Conservation (phyloP, 2,329 filamentous ascomycete species). For the Trichothecium sympodiale region DNA sequence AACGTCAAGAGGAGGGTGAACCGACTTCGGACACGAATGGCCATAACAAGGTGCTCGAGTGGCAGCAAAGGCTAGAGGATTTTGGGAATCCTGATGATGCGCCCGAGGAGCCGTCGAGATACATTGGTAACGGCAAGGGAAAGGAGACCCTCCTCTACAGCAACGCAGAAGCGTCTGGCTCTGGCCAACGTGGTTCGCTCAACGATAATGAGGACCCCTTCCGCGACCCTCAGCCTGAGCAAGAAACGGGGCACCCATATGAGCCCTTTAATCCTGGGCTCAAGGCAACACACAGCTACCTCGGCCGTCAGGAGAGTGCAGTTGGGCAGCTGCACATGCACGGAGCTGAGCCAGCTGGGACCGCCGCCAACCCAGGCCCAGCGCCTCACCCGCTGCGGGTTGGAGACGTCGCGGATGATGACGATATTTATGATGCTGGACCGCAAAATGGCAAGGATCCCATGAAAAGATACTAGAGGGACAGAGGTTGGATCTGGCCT, state of each 20-base stretch:
- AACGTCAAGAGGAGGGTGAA: slow-evolving; percentile 7
- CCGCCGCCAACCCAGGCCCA: slow-evolving; percentile 5
- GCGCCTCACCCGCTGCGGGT: slow-evolving; percentile 9
- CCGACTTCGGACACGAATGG: slow-evolving; percentile 15
- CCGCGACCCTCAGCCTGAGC: slow-evolving; percentile 15
- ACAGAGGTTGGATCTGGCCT: neutral
- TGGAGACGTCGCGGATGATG: slow-evolving; percentile 20
- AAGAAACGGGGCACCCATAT: slow-evolving; percentile 3
- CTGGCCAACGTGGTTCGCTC: slow-evolving; percentile 8
- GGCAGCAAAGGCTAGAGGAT: slow-evolving; percentile 4
- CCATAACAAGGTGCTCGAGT: slow-evolving; percentile 14
- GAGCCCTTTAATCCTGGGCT: slow-evolving; percentile 30
- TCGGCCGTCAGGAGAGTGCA: slow-evolving; percentile 27
- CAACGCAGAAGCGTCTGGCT: slow-evolving; percentile 8
- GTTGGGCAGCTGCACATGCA: slow-evolving; percentile 30
- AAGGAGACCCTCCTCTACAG: slow-evolving; percentile 20
- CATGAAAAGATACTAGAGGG: slow-evolving; percentile 19
- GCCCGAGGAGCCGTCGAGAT: neutral
- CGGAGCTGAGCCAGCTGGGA: slow-evolving; percentile 17
- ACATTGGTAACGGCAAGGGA: slow-evolving; percentile 18
- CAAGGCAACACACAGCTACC: slow-evolving; percentile 12
- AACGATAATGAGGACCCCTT: slow-evolving; percentile 23
- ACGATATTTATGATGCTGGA: slow-evolving; percentile 29
- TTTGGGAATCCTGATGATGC: neutral
- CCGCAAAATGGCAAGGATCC: slow-evolving; percentile 24